Base-by-base conservation (phyloP, 2,329 filamentous ascomycete genomes). In the Aspergillus intermedius region DNA sequence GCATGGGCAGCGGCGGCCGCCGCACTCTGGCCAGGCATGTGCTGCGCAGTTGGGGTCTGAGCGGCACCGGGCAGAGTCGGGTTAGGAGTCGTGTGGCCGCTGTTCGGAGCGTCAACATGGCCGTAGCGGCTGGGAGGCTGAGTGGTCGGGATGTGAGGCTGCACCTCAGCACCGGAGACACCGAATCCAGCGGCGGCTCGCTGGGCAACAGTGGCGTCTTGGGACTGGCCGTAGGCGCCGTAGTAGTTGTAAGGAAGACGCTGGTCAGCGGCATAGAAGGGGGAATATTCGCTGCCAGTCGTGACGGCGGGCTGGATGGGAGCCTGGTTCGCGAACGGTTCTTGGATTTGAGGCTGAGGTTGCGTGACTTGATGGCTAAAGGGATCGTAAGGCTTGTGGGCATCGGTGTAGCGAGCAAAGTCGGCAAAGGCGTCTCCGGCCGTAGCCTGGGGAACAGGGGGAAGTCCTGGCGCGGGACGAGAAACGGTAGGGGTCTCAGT, bases 61-160 rank as follows among this genome's bases (percentile, higher is more conserved):
- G 79, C 77, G 50, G 79, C 77, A 46, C 70, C 74, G 50, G 77
- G 77, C 51, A 81, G 68, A 37, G 84, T 78, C 23, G 91, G 90
- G 73, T 94, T 93, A 32, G 91, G 91, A 2, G 91, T 96, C 61
- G 86, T 91, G 68, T 93, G 86, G 41, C 90, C 91, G 66, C 89
- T 95, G 74, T 86, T 89, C 62, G 90, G 87, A 48, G 95, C 89
- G 54, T 82, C 76, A 51, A 77, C 66, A 72, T 83, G 74, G 43
- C 72, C 79, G 61, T 84, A 85, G 58, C 84, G 86, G 66, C 83
- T 87, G 66, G 91, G 88, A 35, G 86, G 83, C 66, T 89, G 90
- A 78, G 84, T 73, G 63, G 80, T 75, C 76, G 86, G 54, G 75
- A 72, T 60, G 49, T 76, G 74, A 59, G 76, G 78, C 72, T 70